phyloP scores from a whole-genome alignment of 1,139 yeast species.

The Saccharomyces hybrid region DNA sequence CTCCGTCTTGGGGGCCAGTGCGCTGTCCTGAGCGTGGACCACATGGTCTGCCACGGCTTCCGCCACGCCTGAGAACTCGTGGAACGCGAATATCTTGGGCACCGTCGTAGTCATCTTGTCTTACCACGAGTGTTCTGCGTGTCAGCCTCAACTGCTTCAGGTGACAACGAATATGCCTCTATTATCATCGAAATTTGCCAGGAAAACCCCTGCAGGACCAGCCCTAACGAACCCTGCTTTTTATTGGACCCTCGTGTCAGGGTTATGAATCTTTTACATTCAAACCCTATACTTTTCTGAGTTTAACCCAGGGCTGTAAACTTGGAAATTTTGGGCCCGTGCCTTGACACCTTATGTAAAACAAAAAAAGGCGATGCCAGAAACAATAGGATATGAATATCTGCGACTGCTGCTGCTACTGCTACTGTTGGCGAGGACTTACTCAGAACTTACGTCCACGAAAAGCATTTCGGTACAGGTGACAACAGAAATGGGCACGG shows the following conservation, averaged over 20 bases:
- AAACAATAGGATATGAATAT: neutral
- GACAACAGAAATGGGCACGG: neutral
- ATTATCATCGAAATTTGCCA: neutral
- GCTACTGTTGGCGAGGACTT: neutral
- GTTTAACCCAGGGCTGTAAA: neutral
- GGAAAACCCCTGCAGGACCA: neutral
- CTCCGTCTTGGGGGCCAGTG: slow-evolving; percentile 15
- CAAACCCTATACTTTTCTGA: too few species aligned
- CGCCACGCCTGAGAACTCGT: slow-evolving; percentile 82
- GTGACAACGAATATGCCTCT: neutral
- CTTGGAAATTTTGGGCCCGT: neutral
- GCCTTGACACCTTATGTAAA: neutral
- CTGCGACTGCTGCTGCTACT: neutral
- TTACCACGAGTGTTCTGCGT: neutral
- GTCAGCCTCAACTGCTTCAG: neutral
- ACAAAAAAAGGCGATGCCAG: neutral
- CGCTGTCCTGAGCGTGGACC: slow-evolving; percentile 64
- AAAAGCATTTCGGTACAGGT: neutral
- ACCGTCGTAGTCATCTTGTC: slow-evolving; percentile 76
- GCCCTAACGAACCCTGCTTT: neutral
- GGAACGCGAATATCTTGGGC: slow-evolving; percentile 84
- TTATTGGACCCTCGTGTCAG: neutral
- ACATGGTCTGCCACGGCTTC: slow-evolving; percentile 92
- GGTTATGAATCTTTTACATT: neutral
- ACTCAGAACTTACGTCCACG: neutral